Conservation (phyloP, 2,329 filamentous ascomycete species). For the Cladosporium cucumerinum region DNA sequence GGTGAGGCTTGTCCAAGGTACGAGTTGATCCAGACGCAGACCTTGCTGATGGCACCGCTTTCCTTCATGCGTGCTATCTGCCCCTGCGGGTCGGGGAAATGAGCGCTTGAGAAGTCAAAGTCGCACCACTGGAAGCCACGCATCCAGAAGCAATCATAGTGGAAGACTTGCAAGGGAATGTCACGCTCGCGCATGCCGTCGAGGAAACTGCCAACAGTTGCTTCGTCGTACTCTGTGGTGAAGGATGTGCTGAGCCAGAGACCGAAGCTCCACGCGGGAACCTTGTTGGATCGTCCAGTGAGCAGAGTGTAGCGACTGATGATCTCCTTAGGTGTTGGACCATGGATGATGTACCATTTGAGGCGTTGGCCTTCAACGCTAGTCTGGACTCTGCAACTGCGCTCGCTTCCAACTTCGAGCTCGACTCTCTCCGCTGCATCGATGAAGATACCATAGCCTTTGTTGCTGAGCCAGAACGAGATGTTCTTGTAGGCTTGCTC, state of each 20-base stretch:
- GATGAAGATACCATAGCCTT: conserved; percentile 75
- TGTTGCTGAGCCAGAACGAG: conserved; percentile 65
- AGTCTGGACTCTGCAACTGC: conserved; percentile 68
- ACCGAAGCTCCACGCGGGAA: conserved; percentile 72
- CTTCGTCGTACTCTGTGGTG: conserved; percentile 69
- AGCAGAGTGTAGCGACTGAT: conserved; percentile 64
- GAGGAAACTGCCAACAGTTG: conserved; percentile 64
- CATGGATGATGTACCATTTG: conserved; percentile 72
- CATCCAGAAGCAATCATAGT: conserved; percentile 78
- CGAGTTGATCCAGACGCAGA: conserved; percentile 74
- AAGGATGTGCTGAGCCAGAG: conserved; percentile 76
- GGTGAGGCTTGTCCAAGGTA: conserved; percentile 69
- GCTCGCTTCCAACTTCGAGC: conserved; percentile 70
- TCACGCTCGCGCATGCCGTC: conserved; percentile 64
- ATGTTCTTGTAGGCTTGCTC: conserved; percentile 73
- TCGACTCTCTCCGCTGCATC: conserved; percentile 68
- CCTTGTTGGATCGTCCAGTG: conserved; percentile 61
- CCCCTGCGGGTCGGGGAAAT: conserved; percentile 65
- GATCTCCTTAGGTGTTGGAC: conserved; percentile 68
- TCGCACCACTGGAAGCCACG: conserved; percentile 73
- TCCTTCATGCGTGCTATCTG: conserved; percentile 64
- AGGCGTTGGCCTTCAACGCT: conserved; percentile 66
- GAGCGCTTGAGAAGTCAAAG: conserved; percentile 65
- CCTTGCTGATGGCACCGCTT: conserved; percentile 56
- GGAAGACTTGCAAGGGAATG: conserved; percentile 68